Evolutionary conservation across 768 basidiomycete genomes (phyloP).

Genomic region (Termitomyces sp.): DNA sequence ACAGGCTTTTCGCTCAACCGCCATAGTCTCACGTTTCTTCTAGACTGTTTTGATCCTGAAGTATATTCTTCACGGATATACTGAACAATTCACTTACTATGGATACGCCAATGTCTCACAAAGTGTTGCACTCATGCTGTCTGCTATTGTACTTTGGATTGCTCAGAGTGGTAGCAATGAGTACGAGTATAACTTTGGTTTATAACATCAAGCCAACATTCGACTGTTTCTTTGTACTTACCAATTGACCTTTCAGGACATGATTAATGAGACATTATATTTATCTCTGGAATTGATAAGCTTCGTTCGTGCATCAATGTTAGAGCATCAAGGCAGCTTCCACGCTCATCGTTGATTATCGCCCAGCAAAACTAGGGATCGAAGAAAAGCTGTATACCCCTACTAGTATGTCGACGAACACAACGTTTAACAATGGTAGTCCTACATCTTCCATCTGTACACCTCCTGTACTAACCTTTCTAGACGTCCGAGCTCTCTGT

Average conservation of each 20-base stretch:
- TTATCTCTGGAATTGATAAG: background rate
- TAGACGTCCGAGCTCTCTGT: background rate
- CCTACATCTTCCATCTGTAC: background rate
- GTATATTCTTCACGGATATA: slow-evolving; percentile 71
- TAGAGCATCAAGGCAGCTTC: background rate
- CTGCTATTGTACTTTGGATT: slow-evolving; percentile 86
- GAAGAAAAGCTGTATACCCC: background rate
- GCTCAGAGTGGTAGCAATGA: slow-evolving; percentile 82
- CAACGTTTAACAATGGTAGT: background rate
- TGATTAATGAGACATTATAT: background rate
- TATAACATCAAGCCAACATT: slow-evolving; percentile 29
- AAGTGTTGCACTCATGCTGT: slow-evolving; percentile 81
- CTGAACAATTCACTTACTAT: slow-evolving; percentile 80
- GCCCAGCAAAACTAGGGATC: too few relatives aligned
- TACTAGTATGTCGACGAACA: background rate
- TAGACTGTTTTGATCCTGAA: slow-evolving; percentile 89
- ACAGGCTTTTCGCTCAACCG: background rate
- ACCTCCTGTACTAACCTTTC: background rate
- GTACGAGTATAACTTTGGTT: slow-evolving; percentile 89
- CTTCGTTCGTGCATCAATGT: too few relatives aligned
- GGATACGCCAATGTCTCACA: slow-evolving; percentile 96
- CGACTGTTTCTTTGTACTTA: background rate
- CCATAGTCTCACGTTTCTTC: background rate
- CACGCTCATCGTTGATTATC: background rate
- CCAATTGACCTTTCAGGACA: background rate